phyloP scores from a whole-genome alignment of 2,329 filamentous ascomycete species.

The Sarocladium kiliense region DNA sequence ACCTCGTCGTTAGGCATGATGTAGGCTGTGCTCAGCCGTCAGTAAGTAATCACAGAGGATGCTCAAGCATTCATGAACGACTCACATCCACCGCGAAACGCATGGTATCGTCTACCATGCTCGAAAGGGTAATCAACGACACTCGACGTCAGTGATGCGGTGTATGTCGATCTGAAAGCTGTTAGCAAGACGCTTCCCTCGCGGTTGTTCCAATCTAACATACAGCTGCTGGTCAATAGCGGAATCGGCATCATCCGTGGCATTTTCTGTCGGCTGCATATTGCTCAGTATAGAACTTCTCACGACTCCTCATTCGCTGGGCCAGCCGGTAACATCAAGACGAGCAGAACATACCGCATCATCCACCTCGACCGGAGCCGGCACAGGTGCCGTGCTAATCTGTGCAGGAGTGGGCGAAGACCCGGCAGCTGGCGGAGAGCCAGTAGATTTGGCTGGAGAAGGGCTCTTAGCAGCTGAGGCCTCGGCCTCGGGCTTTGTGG shows the following conservation, averaged over 20 bases:
- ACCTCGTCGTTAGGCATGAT: constrained; percentile 23
- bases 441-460: too few relatives aligned
- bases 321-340: too few relatives aligned
- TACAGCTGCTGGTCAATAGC: constrained; percentile 2
- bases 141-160: constrained; percentile 22
- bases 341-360: not conserved
- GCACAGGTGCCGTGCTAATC: not conserved
- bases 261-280: too few relatives aligned
- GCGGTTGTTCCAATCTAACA: not conserved
- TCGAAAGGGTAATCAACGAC: constrained; percentile 22
- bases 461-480: too few relatives aligned
- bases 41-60: not conserved
- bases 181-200: not conserved
- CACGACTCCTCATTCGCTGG: too few relatives aligned
- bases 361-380: not conserved
- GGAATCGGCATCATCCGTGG: not conserved
- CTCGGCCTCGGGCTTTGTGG: too few relatives aligned
- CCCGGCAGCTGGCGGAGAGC: not conserved
- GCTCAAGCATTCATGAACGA: not conserved
- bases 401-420: not conserved
- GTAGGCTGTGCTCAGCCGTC: constrained; percentile 12
- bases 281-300: too few relatives aligned
- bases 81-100: constrained; percentile 25
- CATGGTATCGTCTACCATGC: constrained; percentile 27
- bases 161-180: constrained; percentile 12